These are phyloP conservation scores for Pythium phragmitis DNA, from an alignment of 352 stramenopile genomes.

Conservation along the genomic window DNA sequence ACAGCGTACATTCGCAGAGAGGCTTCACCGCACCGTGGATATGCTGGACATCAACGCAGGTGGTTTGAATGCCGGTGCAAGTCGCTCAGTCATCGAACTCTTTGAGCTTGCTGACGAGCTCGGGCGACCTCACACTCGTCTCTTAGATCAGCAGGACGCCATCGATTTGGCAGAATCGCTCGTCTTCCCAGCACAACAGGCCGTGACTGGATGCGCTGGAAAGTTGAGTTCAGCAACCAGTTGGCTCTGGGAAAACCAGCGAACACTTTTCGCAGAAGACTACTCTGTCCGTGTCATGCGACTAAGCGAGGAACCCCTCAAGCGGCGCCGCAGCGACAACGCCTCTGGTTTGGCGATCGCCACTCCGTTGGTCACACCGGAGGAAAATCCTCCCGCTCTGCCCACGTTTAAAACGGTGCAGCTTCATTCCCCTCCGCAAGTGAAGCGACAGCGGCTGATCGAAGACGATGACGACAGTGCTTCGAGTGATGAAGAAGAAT, in stretches of 20 bases:
- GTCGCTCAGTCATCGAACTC: neutral
- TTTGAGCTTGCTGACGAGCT: neutral
- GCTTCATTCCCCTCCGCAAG: neutral
- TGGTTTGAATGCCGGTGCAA: neutral
- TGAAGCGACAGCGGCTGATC: slow-evolving; percentile 1
- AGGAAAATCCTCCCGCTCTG: neutral
- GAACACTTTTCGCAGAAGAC: neutral
- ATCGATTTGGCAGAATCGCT: neutral
- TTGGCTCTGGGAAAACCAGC: slow-evolving; percentile 1
- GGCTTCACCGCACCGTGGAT: slow-evolving; percentile 2
- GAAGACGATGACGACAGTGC: neutral
- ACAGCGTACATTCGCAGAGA: slow-evolving; percentile 1
- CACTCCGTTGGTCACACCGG: too few relatives aligned
- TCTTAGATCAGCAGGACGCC: neutral
- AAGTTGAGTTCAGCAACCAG: neutral
- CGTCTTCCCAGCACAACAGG: neutral
- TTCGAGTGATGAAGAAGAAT: slow-evolving; percentile 18
- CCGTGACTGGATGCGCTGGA: neutral
- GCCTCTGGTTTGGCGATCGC: neutral
- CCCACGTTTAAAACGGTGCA: neutral
- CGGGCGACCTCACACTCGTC: neutral
- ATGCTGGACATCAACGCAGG: neutral
- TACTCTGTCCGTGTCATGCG: slow-evolving; percentile 11
- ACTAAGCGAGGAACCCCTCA: slow-evolving; percentile 7
- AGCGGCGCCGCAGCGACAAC: slow-evolving; percentile 1